Conservation (phyloP, 2,329 filamentous ascomycete species). For the Cercospora sp. region DNA sequence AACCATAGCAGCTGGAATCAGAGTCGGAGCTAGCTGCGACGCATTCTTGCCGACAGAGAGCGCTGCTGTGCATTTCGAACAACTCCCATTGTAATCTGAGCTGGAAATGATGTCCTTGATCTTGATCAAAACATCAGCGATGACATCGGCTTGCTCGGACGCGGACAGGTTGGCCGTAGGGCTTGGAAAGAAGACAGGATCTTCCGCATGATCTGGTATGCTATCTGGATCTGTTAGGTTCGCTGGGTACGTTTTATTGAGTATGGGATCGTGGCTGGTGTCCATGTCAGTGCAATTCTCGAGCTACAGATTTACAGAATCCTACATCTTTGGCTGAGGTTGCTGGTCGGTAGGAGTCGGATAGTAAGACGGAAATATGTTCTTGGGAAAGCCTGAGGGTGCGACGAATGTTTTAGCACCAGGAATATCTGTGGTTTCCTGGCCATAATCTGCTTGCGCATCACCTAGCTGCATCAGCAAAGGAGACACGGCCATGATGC, state of each 20-base stretch:
- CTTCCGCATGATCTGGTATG: slow-evolving; percentile 51
- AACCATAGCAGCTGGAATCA: slow-evolving; percentile 54
- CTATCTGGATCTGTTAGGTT: slow-evolving; percentile 57
- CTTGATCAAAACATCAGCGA: slow-evolving; percentile 47
- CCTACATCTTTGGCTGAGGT: slow-evolving; percentile 54
- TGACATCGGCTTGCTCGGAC: slow-evolving; percentile 43
- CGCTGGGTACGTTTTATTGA: slow-evolving; percentile 55
- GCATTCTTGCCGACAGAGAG: slow-evolving; percentile 54
- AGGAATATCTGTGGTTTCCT: slow-evolving; percentile 5
- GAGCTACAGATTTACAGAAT: background rate
- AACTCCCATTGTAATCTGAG: slow-evolving; percentile 42
- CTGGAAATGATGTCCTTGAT: slow-evolving; percentile 48
- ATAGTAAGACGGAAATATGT: slow-evolving; percentile 54
- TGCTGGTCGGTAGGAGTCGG: slow-evolving; percentile 48
- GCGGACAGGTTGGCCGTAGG: slow-evolving; percentile 50
- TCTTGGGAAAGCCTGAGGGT: slow-evolving; percentile 53
- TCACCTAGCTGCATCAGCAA: slow-evolving; percentile 22
- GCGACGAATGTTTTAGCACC: slow-evolving; percentile 41
- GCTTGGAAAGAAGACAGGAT: slow-evolving; percentile 54
- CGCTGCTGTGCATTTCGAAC: slow-evolving; percentile 56
- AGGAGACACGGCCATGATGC: slow-evolving; percentile 18
- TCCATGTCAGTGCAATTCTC: background rate
- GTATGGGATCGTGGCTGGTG: slow-evolving; percentile 49
- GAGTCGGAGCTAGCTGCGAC: slow-evolving; percentile 51
- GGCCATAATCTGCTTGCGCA: slow-evolving; percentile 18